Evolutionary conservation across 225 moss, liverwort and hornwort species (phyloP).

Genomic region (Rhytidiadelphus loreus): DNA sequence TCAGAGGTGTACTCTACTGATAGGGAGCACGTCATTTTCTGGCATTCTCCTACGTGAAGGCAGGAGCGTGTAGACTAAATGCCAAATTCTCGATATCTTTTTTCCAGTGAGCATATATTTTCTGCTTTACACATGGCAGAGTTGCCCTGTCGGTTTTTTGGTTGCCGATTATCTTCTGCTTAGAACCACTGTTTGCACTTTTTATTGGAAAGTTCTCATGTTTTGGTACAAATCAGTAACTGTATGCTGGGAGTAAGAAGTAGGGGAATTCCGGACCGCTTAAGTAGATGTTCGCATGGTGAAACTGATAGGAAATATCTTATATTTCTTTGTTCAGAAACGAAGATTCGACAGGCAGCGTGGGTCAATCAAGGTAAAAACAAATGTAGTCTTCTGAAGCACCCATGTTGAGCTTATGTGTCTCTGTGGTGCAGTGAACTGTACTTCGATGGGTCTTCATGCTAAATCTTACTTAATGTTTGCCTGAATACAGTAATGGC

Average conservation of each 20-base stretch:
- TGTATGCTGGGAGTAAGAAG: neutral
- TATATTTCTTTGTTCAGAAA: slow-evolving; percentile 25
- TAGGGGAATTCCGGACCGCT: neutral
- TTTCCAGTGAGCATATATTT: neutral
- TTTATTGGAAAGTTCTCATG: neutral
- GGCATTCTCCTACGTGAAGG: neutral
- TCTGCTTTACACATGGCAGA: neutral
- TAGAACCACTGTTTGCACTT: neutral
- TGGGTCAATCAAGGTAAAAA: slow-evolving; percentile 46
- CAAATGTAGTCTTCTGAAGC: neutral
- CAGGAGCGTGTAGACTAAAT: neutral
- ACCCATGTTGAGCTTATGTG: neutral
- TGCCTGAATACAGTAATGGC: slow-evolving; percentile 49
- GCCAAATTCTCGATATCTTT: neutral
- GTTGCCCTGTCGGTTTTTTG: neutral
- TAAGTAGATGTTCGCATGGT: neutral
- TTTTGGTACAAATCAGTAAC: neutral
- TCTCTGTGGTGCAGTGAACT: neutral
- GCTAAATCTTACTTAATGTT: neutral
- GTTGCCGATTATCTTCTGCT: neutral
- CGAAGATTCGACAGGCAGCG: slow-evolving; percentile 27
- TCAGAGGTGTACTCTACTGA: neutral
- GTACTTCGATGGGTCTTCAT: neutral
- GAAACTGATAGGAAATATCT: slow-evolving; percentile 12
- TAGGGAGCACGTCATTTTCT: neutral